These are phyloP conservation scores for Debaryomyces psychrophilus DNA, from an alignment of 1,139 yeast genomes.

Conservation along the genomic window DNA sequence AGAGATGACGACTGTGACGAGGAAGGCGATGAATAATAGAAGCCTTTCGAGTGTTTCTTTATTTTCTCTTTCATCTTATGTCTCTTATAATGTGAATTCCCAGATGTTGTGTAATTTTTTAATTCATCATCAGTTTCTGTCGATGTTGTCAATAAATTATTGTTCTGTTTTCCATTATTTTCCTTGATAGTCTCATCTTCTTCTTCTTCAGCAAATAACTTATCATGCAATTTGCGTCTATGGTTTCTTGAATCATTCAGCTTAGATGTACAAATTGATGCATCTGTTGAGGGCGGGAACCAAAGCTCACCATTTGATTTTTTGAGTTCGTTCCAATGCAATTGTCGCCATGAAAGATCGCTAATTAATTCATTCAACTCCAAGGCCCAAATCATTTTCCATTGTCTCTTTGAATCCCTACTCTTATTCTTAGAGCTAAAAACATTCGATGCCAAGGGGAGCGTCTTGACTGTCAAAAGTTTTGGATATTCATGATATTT, in stretches of 20 bases:
- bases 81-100: neutral
- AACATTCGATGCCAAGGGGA: slow-evolving; percentile 58
- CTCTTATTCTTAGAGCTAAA: slow-evolving; percentile 44
- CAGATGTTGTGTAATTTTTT: neutral
- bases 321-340: slow-evolving; percentile 64
- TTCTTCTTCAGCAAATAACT: slow-evolving; percentile 26
- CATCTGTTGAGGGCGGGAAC: slow-evolving; percentile 44
- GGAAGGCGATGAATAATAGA: slow-evolving; percentile 8
- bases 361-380: slow-evolving; percentile 63
- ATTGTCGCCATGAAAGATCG: slow-evolving; percentile 67
- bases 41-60: slow-evolving; percentile 3
- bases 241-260: neutral
- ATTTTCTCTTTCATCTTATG: slow-evolving; percentile 5
- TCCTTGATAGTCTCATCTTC: slow-evolving; percentile 10
- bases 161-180: neutral
- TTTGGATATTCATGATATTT: slow-evolving; percentile 47
- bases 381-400: slow-evolving; percentile 64
- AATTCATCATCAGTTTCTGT: neutral
- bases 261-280: neutral
- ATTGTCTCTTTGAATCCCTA: slow-evolving; percentile 29
- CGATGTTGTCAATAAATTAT: neutral
- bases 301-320: slow-evolving; percentile 59
- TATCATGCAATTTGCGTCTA: slow-evolving; percentile 32
- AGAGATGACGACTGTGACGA: slow-evolving; percentile 4
- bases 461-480: slow-evolving; percentile 34